phyloP scores from a whole-genome alignment of 371 early-diverging fungal species.

The Mortierella sp. region DNA sequence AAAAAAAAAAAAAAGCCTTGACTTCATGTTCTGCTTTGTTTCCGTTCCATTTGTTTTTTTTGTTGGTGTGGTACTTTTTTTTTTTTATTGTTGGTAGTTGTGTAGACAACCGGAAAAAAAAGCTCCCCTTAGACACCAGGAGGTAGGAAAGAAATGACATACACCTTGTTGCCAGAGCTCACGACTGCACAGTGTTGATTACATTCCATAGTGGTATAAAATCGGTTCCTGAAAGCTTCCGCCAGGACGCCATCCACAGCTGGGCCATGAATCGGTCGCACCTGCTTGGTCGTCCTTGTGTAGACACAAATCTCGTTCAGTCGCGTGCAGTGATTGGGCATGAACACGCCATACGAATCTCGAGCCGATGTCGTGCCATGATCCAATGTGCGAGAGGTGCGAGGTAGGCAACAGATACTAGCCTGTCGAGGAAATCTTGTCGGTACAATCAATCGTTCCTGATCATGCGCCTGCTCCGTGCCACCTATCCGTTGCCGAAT shows the following conservation, averaged over 20 bases:
- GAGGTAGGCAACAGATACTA: slow-evolving; percentile 46
- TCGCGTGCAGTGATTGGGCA: slow-evolving; percentile 33
- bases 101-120: too few species aligned
- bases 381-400: slow-evolving; percentile 28
- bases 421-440: slow-evolving; percentile 46
- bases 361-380: slow-evolving; percentile 53
- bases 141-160: slow-evolving; percentile 48
- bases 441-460: slow-evolving; percentile 38
- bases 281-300: slow-evolving; percentile 32
- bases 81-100: too few species aligned
- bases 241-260: slow-evolving; percentile 37
- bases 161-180: slow-evolving; percentile 37
- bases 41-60: too few species aligned
- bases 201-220: slow-evolving; percentile 52
- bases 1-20: too few species aligned
- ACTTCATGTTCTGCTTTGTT: too few species aligned
- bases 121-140: slow-evolving; percentile 24
- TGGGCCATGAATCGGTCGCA: slow-evolving; percentile 34
- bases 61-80: too few species aligned
- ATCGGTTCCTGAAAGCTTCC: slow-evolving; percentile 33
- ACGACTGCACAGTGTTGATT: slow-evolving; percentile 52
- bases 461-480: slow-evolving; percentile 23
- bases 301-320: slow-evolving; percentile 44
- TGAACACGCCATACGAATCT: slow-evolving; percentile 47
- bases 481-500: slow-evolving; percentile 42